Base-by-base conservation (phyloP, 345 rosid genomes). In the Hibiscus trionum region DNA sequence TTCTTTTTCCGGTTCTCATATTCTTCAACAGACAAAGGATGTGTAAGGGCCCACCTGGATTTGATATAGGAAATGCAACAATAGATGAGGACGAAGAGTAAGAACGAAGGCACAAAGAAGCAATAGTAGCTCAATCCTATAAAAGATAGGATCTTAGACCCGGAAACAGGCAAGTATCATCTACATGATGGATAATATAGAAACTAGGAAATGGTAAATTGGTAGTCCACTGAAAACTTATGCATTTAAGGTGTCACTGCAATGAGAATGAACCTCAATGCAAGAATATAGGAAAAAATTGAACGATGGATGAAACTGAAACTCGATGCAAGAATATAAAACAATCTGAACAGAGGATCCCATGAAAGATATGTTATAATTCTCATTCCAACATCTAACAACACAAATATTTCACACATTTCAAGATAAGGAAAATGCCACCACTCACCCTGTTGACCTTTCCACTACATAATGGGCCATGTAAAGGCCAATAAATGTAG, bases 401-500 rank as follows among this genome's bases (percentile, higher is more conserved):
- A 37, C 58, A 62, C 33, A 11, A 24, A 74, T n/a, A 19, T 39
- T 8, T 17, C 50, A 53, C 31, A 24, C 31, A 37, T 27, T 49
- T 39, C 19, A 55, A 72, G 65, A 58, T 57, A 72, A 69, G 67
- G 46, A 37, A 55, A 24, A 73, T 70, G 62, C 68, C 7, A 75
- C 75, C 19, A 81, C 88, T 87, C 80, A 95, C 99, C 99, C 99
- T 11, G 99, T 92, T 70, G 99, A 95, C 77, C 97, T 89, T 81
- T 92, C 97, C 77, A 95, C 97, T 57, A 95, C 99, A 80, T 95
- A 92, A 82, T 95, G 88, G 77, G 99, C 98, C 76, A 95, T 95
- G 84, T 95, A 95, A 76, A 95, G 93, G 70, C 98, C 99, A 76
- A 95, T 92, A 77, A 95, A 92, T 62, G 99, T 95, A 67, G 99